Evolutionary conservation across 768 basidiomycete species (phyloP), one percentile per base, ranked within the genome.

Genomic region (Tylopilus cervinicoccineus): DNA sequence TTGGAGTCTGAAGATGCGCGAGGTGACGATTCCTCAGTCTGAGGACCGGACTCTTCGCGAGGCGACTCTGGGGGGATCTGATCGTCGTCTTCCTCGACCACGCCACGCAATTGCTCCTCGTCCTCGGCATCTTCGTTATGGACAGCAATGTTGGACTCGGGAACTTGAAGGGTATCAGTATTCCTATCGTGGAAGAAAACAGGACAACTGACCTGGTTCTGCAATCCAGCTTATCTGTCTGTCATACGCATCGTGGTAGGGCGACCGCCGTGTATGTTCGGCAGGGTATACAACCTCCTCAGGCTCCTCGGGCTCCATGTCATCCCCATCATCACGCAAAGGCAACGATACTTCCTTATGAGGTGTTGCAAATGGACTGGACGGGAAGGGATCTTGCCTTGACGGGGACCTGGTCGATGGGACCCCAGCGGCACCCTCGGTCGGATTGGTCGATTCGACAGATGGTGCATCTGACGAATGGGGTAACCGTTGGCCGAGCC

Each of bases 181-280:
- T n/a, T 24, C 10, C 19, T 38, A 53, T 57, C 39, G 45, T 28
- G 29, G 36, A 41, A 51, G n/a, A 33, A 29, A 28, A 26, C 2
- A 41, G 43, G 32, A 52, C 27, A 24, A 59, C 79, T 56, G 57
- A 87, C 88, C 81, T 62, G 77, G 83, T 39, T 82, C 79, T 34
- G 84, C 86, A 31, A 87, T 72, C 88, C 88, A 91, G 58, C 88
- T 91, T 38, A 82, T 80, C 56, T 82, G 77, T 54, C 83, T 74
- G 26, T 81, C 63, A 45, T 47, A 78, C 26, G 66, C 73, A 41
- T 69, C 72, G 42, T 77, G 73, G 29, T 76, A 78, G n/a, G 76
- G 73, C 13, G 76, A 76, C 32, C 76, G 75, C 29, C 74, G 70
- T 51, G 72, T 69, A 13, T 74, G 77, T 56, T 83, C 82, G 36